Conservation (phyloP, 2,329 filamentous ascomycete genomes). For the Plectosphaerella plurivora region DNA sequence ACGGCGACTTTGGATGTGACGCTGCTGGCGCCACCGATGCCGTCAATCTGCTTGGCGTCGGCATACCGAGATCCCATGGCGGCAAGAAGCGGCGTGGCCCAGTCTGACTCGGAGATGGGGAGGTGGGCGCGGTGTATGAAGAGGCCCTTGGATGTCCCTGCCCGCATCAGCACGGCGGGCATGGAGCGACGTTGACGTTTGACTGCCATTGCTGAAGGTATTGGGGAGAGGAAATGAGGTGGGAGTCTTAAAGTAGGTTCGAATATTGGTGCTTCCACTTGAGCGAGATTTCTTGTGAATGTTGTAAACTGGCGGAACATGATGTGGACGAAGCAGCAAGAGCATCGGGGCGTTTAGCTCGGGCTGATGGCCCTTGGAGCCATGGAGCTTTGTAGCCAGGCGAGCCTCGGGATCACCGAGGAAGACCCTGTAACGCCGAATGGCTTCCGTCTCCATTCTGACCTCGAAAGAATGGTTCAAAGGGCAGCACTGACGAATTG, state of each 20-base stretch:
- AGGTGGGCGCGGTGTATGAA: conserved; percentile 52
- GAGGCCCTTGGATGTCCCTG: conserved; percentile 59
- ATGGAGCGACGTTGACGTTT: conserved; percentile 18
- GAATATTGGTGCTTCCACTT: too few relatives aligned
- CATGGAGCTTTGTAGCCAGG: too few relatives aligned
- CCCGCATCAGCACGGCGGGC: conserved; percentile 55
- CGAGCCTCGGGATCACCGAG: too few relatives aligned
- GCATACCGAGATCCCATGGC: conserved; percentile 51
- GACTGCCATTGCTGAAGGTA: neutral
- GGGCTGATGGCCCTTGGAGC: too few relatives aligned
- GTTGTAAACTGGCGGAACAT: neutral
- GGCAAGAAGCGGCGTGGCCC: conserved; percentile 47
- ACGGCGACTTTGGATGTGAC: conserved; percentile 60
- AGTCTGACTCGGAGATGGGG: conserved; percentile 37
- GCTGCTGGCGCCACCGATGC: conserved; percentile 56
- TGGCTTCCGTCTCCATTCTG: too few relatives aligned
- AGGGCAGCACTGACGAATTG: too few relatives aligned
- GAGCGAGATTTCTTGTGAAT: neutral
- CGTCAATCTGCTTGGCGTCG: conserved; percentile 56
- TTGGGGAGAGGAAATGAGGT: conserved; percentile 2
- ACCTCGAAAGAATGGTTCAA: too few relatives aligned
- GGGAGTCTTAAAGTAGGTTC: too few relatives aligned
- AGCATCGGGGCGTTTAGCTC: too few relatives aligned
- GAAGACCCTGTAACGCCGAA: too few relatives aligned
- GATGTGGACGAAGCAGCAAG: neutral